phyloP scores from a whole-genome alignment of 495 filamentous ascomycete species.

The Poronia punctata region DNA sequence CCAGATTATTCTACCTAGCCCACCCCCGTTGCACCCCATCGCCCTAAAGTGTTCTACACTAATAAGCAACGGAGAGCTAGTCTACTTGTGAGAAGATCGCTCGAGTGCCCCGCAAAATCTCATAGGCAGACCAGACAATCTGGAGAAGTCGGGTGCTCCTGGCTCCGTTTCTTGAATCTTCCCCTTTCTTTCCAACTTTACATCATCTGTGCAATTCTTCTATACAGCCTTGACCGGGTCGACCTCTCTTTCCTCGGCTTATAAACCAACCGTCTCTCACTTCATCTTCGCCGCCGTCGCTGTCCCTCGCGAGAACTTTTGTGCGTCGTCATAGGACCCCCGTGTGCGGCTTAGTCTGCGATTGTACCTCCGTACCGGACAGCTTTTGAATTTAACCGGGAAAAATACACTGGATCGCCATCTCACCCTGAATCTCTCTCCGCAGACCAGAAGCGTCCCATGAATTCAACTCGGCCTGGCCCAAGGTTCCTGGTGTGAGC shows the following conservation, averaged over 20 bases:
- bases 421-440: no score
- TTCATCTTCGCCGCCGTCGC: not conserved
- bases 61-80: constrained; percentile 1
- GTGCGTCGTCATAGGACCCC: no score
- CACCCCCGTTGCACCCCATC: not conserved
- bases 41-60: not conserved
- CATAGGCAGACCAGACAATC: no score
- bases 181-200: constrained; percentile 7
- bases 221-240: constrained; percentile 1
- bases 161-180: constrained; percentile 16
- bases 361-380: no score
- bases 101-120: constrained; percentile 5
- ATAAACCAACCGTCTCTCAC: not conserved
- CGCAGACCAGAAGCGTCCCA: no score
- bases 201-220: constrained; percentile 1
- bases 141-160: constrained; percentile 9
- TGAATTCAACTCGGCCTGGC: no score
- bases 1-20: constrained; percentile 7
- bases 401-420: no score
- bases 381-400: no score
- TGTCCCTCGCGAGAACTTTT: not conserved
- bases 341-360: no score
- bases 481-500: no score
- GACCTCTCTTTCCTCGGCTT: no score
- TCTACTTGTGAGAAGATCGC: no score